Conservation (phyloP, 768 basidiomycete genomes). For the Tulasnella sp. region DNA sequence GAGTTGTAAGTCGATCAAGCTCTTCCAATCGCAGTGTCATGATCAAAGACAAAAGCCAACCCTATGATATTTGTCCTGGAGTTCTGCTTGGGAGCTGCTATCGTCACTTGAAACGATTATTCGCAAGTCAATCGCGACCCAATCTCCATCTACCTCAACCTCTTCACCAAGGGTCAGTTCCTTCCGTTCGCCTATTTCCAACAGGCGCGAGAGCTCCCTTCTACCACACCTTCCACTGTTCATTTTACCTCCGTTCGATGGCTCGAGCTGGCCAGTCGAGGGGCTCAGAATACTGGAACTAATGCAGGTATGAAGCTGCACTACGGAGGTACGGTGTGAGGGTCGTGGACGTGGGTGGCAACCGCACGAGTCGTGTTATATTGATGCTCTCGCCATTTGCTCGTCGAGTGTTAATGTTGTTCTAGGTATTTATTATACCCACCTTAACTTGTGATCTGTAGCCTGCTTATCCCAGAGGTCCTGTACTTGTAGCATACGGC, state of each 20-base stretch:
- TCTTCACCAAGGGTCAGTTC: neutral
- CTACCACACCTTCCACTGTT: slow-evolving; percentile 12
- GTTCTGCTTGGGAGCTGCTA: slow-evolving; percentile 70
- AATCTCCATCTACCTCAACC: neutral
- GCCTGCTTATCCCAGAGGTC: neutral
- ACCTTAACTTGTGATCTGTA: neutral
- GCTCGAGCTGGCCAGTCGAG: slow-evolving; percentile 11
- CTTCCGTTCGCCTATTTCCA: slow-evolving; percentile 7
- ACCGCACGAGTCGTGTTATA: neutral
- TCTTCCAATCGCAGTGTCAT: neutral
- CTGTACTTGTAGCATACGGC: neutral
- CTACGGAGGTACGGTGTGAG: slow-evolving; percentile 23
- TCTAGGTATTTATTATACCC: neutral
- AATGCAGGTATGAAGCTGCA: slow-evolving; percentile 20
- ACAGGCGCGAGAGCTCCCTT: slow-evolving; percentile 9
- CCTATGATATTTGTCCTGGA: slow-evolving; percentile 96
- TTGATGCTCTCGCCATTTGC: neutral
- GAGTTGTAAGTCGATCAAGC: neutral
- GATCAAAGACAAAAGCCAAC: slow-evolving; percentile 50
- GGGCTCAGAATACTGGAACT: slow-evolving; percentile 21
- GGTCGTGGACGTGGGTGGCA: slow-evolving; percentile 16
- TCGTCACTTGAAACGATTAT: neutral
- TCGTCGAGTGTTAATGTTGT: neutral
- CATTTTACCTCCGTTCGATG: slow-evolving; percentile 18
- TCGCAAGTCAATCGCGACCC: neutral